Base-by-base conservation (phyloP, 1,139 yeast species). In the Spencermartinsiella ligniputridi region DNA sequence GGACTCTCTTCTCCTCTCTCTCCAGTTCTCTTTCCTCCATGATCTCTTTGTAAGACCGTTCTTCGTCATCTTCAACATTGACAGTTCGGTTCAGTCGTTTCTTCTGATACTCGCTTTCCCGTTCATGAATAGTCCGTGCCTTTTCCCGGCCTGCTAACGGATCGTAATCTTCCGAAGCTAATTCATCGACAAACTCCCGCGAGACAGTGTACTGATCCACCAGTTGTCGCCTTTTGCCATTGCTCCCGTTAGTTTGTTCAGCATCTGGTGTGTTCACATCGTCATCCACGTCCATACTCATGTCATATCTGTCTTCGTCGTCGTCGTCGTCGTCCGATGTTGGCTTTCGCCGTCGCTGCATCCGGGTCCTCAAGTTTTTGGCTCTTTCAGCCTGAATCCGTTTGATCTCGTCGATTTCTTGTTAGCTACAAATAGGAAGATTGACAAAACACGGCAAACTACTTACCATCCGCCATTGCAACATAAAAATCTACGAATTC, bases 31-130 rank as follows among this genome's bases (percentile, higher is more conserved):
- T 52, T 37, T 55, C 51, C 36, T 56, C 63, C 57, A 62, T 56
- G n/a, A 56, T 50, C 24, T 59, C 54, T 41, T 58, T 52, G 39
- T 60, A 55, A 1, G 55, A 42, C 33, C 49, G 39, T 18, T 41
- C 47, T 20, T 55, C 51, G 5, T 46, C 55, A 19, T 50, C 53
- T 5, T 48, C 53, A 19, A 57, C 52, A 38, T 58, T 68, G 37
- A 56, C 55, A 40, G 52, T 59, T 25, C 68, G 47, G 42, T 66
- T 63, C 48, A 67, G 64, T 50, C 76, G 57, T 50, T 71, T 60
- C 49, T 62, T 61, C 41, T 72, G 75, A 53, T 76, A 75, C 1
- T 67, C 71, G 29, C 66, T 61, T 52, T 71, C 75, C 21, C 69
- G 60, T 3, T 60, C 63, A 35, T 51, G 58, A 30, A 66, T 58